A percentile compares a stretch with the other conserved stretches of the same genome.
These are phyloP conservation scores for Lepidium sativum DNA, from an alignment of 345 rosid species.

Conservation along the genomic window DNA sequence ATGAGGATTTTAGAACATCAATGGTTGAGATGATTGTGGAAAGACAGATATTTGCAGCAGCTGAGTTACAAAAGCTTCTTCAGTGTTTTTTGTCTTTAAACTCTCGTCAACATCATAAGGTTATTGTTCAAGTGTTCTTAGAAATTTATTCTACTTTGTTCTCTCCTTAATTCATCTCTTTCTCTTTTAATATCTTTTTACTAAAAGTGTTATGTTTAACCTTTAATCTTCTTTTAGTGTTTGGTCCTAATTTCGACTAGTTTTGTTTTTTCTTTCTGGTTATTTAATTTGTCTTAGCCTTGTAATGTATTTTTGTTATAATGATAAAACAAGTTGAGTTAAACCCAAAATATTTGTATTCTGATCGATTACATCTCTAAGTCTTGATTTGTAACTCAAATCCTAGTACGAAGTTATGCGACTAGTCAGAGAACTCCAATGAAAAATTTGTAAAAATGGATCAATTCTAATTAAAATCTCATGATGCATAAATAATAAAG, in stretches of 20 bases:
- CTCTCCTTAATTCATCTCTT: slow-evolving; percentile 31
- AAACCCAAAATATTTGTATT: no score
- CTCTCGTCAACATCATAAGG: slow-evolving; percentile 53
- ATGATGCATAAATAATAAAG: background rate
- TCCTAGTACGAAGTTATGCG: no score
- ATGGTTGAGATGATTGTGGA: slow-evolving; percentile 88
- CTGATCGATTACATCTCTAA: no score
- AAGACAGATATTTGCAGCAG: slow-evolving; percentile 52
- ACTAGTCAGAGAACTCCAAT: no score
- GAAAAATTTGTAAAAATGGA: no score
- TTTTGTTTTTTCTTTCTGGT: background rate
- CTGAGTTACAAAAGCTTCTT: slow-evolving; percentile 54
- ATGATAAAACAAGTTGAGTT: background rate
- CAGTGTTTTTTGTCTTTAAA: slow-evolving; percentile 68
- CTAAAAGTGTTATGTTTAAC: background rate
- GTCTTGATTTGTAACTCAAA: no score
- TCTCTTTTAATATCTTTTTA: background rate
- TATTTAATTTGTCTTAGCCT: background rate
- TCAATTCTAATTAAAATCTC: no score
- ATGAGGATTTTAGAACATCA: slow-evolving; percentile 59
- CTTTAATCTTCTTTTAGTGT: background rate
- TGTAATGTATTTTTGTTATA: background rate
- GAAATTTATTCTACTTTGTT: slow-evolving; percentile 63
- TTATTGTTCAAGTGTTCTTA: slow-evolving; percentile 55
- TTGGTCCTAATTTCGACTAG: background rate